These are phyloP conservation scores for Aspergillus leporis DNA, from an alignment of 495 filamentous ascomycete species.

Conservation along the genomic window DNA sequence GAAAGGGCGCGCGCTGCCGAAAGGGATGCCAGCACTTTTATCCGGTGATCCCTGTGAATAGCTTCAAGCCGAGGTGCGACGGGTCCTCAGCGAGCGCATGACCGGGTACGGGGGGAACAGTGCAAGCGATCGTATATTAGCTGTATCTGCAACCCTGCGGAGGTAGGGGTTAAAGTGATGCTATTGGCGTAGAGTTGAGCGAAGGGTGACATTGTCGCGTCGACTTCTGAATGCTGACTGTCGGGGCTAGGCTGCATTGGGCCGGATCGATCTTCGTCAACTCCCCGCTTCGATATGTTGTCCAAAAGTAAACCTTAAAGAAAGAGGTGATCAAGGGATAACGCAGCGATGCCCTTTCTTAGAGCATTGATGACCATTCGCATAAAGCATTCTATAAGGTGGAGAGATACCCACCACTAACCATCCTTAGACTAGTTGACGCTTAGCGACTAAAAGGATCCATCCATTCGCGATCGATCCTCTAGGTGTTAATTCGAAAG, in stretches of 20 bases:
- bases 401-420: too few relatives aligned
- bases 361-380: too few relatives aligned
- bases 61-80: constrained; percentile 6
- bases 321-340: background rate
- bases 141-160: constrained; percentile 11
- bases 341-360: too few relatives aligned
- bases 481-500: too few relatives aligned
- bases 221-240: background rate
- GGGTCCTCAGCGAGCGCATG: constrained; percentile 12
- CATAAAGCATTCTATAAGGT: too few relatives aligned
- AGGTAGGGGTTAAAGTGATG: constrained; percentile 3
- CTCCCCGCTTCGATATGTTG: constrained; percentile 14
- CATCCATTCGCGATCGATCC: too few relatives aligned
- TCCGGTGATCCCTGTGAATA: background rate
- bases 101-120: constrained; percentile 8
- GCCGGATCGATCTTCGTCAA: constrained; percentile 2
- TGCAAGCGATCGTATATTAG: constrained; percentile 5
- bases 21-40: constrained; percentile 8
- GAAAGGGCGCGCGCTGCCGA: background rate
- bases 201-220: constrained; percentile 15
- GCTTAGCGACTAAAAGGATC: too few relatives aligned
- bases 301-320: background rate
- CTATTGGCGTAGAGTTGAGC: constrained; percentile 8
- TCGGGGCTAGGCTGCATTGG: constrained; percentile 14
- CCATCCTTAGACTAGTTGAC: too few relatives aligned